Base-by-base conservation (phyloP, 2,329 filamentous ascomycete genomes). In the Monilinia fructicola region DNA sequence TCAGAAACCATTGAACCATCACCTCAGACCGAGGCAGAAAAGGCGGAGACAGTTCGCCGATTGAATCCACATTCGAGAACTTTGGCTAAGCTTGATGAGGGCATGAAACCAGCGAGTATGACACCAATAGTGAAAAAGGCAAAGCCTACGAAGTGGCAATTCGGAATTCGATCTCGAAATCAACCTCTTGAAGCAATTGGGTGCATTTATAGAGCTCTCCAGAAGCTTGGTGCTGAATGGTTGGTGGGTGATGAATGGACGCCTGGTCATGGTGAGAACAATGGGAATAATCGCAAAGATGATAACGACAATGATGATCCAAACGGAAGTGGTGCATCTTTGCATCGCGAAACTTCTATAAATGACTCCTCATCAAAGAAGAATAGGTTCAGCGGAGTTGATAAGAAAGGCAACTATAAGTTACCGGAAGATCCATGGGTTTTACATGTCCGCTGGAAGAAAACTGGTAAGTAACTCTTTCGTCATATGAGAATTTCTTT, bases 401-500 rank as follows among this genome's bases (percentile, higher is more conserved):
- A 88, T 69, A 82, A 84, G 3, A 78, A 79, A 58, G 81, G 83
- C 72, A 86, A 90, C 68, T 97, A 97, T 78, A 88, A 87, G 71
- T 85, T 98, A n/a, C 93, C 93, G 0, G 92, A 92, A 67, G 94
- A 98, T 74, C 92, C 93, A 14, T 98, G 93, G 93, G 91, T 96
- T 69, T 96, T 98, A 75, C 89, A 91, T 69, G 92, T 95, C 35
- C 90, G 94, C 59, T 95, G 96, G 84, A 84, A 89, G 70, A 96
- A 95, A 72, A 86, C 92, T 71, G 90, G 92, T 82, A 87, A 87
- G 85, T 86, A 81, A 67, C 81, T 82, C 23, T 81, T 85, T 1
- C 80, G 80, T 63, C 78, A 80, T 21, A 73, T 78, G 26, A 82
- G 82, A 66, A 81, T 82, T 1, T 79, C 79, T 23, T 84, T 81